A percentile compares a stretch with the other conserved stretches of the same genome.
phyloP scores from a whole-genome alignment of 805 yeast species.

The Ogataea nitratoaversa region DNA sequence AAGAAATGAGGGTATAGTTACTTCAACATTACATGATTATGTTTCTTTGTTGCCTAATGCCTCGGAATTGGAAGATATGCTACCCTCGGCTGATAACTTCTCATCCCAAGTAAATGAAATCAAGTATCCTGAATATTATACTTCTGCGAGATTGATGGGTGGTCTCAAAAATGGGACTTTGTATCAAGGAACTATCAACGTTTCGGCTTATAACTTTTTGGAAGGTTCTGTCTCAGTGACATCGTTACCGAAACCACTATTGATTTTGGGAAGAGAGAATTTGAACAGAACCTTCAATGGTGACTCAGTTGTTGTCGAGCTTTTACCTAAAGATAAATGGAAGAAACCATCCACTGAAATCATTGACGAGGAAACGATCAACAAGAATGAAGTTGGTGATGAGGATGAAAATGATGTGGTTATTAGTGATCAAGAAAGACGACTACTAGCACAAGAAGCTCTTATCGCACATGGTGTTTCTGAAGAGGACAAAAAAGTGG shows the following conservation, averaged over 20 bases:
- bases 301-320: conserved; percentile 86
- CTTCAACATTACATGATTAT: conserved; percentile 63
- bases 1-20: conserved; percentile 44
- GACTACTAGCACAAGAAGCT: conserved; percentile 74
- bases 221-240: conserved; percentile 78
- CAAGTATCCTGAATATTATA: conserved; percentile 71
- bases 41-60: conserved; percentile 65
- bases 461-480: conserved; percentile 47
- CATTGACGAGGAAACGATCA: conserved; percentile 67
- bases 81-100: conserved; percentile 52
- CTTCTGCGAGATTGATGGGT: conserved; percentile 80
- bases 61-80: conserved; percentile 70
- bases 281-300: conserved; percentile 90
- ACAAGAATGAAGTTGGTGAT: conserved; percentile 57
- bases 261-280: conserved; percentile 77
- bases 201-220: conserved; percentile 80
- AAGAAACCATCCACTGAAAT: conserved; percentile 76
- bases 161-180: conserved; percentile 85
- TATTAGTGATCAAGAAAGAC: conserved; percentile 67
- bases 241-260: conserved; percentile 74
- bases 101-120: conserved; percentile 42
- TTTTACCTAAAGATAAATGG: conserved; percentile 85
- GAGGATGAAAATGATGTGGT: conserved; percentile 41
- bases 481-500: conserved; percentile 43
- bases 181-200: conserved; percentile 77